Percentiles rank a stretch among this genome's conserved stretches.
phyloP scores from a whole-genome alignment of 2,329 filamentous ascomycete species.

The Akanthomyces uredinophilus region DNA sequence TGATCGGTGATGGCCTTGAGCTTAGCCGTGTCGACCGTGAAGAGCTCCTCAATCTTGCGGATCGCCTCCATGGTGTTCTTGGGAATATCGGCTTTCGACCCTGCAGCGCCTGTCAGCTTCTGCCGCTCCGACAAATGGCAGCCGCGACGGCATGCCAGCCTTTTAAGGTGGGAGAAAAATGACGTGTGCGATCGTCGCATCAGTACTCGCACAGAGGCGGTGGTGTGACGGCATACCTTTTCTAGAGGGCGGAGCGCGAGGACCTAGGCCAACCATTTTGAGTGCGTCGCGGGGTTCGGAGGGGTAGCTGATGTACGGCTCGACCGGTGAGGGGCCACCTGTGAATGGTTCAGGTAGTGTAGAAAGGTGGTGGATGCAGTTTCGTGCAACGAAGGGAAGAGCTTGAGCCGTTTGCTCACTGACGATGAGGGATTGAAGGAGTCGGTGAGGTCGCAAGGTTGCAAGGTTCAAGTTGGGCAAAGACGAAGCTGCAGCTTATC shows the following conservation, averaged over 20 bases:
- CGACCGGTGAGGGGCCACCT: neutral
- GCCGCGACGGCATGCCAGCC: neutral
- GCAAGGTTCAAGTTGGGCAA: conserved; percentile 8
- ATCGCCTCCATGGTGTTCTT: conserved; percentile 78
- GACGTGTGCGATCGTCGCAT: neutral
- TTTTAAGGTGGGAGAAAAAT: neutral
- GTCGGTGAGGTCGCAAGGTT: conserved; percentile 3
- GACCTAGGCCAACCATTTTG: conserved; percentile 17
- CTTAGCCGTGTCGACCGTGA: conserved; percentile 71
- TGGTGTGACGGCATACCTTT: conserved; percentile 9
- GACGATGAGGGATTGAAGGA: neutral
- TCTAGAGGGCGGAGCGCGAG: conserved; percentile 16
- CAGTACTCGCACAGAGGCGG: neutral
- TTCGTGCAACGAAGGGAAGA: neutral
- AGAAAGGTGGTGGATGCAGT: neutral
- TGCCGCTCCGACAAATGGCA: neutral
- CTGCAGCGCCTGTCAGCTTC: conserved; percentile 37
- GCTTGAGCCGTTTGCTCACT: neutral
- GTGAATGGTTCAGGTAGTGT: neutral
- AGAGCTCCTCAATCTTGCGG: conserved; percentile 74
- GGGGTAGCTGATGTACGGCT: conserved; percentile 14
- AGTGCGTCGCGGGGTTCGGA: conserved; percentile 15
- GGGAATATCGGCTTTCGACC: conserved; percentile 86
- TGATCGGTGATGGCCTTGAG: conserved; percentile 88
- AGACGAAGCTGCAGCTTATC: conserved; percentile 10